Percentiles rank a stretch among this genome's conserved stretches.
Conservation (phyloP, 2,329 filamentous ascomycete genomes). For the Emergomyces pasteurianus region DNA sequence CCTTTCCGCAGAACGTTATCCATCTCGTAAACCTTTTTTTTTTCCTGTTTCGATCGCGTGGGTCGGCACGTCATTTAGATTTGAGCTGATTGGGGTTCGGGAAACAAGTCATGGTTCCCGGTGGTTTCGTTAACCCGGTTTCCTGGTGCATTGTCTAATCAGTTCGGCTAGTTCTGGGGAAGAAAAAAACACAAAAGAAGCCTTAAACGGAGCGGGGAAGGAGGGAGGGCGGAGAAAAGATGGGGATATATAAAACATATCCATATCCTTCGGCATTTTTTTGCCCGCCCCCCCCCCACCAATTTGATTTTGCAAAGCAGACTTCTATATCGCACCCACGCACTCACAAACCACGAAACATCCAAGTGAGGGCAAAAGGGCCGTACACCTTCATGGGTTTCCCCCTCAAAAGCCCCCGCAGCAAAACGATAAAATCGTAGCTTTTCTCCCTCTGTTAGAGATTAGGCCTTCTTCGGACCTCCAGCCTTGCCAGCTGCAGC, state of each 20-base stretch:
- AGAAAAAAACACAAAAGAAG: background rate
- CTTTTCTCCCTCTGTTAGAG: background rate
- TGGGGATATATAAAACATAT: background rate
- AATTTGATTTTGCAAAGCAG: background rate
- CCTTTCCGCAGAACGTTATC: background rate
- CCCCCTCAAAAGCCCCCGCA: background rate
- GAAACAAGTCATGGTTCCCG: background rate
- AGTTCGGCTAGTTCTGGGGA: background rate
- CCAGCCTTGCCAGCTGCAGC: slow-evolving; percentile 6
- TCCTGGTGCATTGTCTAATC: background rate
- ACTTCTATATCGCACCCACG: background rate
- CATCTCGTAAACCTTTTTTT: too few species aligned
- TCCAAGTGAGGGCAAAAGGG: background rate
- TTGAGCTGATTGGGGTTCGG: background rate
- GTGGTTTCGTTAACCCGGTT: background rate
- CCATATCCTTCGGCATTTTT: background rate
- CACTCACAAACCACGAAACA: background rate
- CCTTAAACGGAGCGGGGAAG: background rate
- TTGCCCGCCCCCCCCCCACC: too few species aligned
- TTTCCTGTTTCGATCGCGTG: background rate
- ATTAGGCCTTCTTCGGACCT: slow-evolving; percentile 9
- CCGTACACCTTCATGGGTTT: background rate
- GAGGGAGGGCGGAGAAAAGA: background rate
- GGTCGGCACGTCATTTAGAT: background rate
- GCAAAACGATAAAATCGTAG: background rate